Conservation (phyloP, 1,284 basidiomycete species). For the Ustilago esculenta region DNA sequence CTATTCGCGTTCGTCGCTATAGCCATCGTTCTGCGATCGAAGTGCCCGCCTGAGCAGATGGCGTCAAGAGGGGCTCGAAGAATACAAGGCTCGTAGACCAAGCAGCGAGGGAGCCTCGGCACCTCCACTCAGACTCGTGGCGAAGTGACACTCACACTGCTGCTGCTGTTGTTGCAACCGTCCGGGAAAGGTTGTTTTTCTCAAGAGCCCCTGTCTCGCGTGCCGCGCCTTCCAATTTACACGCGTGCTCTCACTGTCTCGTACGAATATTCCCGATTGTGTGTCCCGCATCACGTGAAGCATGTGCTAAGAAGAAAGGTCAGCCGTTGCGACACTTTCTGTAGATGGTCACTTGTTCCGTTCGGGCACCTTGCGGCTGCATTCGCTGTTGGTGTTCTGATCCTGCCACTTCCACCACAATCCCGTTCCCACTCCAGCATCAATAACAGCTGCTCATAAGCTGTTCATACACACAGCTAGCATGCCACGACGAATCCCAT, state of each 20-base stretch:
- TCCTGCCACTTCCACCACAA: background rate
- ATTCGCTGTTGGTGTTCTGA: too few relatives aligned
- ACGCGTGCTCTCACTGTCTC: conserved; percentile 8
- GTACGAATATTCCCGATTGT: too few relatives aligned
- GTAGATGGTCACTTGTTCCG: background rate
- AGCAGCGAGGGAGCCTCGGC: too few relatives aligned
- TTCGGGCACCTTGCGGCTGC: background rate
- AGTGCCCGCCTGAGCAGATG: too few relatives aligned
- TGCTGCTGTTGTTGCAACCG: background rate
- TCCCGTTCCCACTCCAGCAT: background rate
- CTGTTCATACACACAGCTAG: background rate
- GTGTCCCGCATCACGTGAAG: conserved; percentile 22
- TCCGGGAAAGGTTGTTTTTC: conserved; percentile 14
- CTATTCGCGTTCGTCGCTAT: too few relatives aligned
- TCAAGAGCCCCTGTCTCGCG: conserved; percentile 30
- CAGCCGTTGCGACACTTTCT: conserved; percentile 22
- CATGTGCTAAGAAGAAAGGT: conserved; percentile 18
- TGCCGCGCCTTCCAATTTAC: conserved; percentile 12
- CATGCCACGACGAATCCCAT: conserved; percentile 85
- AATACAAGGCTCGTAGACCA: too few relatives aligned
- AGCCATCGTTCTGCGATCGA: too few relatives aligned
- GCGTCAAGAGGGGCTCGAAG: too few relatives aligned
- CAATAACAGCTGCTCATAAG: background rate
- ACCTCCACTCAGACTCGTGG: background rate
- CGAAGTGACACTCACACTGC: too few relatives aligned